Base-by-base conservation (phyloP, 352 stramenopile genomes). In the Globisporangium ultimum region DNA sequence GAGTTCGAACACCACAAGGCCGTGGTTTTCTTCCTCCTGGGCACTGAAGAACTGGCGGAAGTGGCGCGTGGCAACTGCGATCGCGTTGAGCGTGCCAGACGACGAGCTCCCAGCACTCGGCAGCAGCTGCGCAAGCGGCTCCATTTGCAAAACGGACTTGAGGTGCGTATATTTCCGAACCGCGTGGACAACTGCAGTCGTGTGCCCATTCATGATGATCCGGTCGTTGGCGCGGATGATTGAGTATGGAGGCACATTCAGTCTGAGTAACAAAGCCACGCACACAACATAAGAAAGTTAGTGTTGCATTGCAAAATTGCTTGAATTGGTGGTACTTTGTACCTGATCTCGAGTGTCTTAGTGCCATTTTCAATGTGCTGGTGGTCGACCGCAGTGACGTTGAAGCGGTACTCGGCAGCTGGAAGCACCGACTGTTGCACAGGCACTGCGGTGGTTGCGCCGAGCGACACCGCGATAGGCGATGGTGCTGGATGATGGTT, bases 291-390 rank as follows among this genome's bases (percentile, higher is more conserved):
- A 28, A 28, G 2, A 28, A 5, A 28, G n/a, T 28, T 28, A 5
- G 24, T 28, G 2, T 28, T 28, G 24, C 24, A 28, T 28, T 28
- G 24, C 24, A 28, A 5, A 28, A 28, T 28, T 60, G 22, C 17
- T 42, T 38, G 48, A 28, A 50, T 45, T 45, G 2, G 24, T 43
- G n/a, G 36, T 9, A 10, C n/a, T 10, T 54, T 62, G 40, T 46
- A 89, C 80, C 80, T 69, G 61, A 90, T 88, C 56, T 88, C 78
- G 34, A 90, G 67, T 2, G 67, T 79, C 62, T 90, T 90, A 40
- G 51, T 28, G 38, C 80, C 80, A 36, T 60, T 74, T 18, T 73
- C 76, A 18, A 90, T 70, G 41, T 76, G 56, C 21, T 70, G 61
- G 8, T 80, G 64, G 49, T 87, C 78, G 32, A 60, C 56, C 10